Conservation (phyloP, 176 grass and related monocot species). For the Bothriochloa decipiens region DNA sequence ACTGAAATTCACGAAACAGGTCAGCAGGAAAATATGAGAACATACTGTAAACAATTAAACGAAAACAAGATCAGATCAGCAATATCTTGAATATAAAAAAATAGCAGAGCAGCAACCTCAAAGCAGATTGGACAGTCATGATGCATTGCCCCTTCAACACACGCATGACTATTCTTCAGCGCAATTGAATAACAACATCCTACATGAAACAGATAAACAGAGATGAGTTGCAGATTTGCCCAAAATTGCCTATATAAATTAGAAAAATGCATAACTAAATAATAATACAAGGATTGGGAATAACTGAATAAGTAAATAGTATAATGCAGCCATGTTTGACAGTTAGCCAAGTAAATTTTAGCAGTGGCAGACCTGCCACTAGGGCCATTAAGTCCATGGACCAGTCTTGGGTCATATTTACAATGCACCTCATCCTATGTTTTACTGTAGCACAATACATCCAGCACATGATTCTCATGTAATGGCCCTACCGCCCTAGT, state of each 20-base stretch:
- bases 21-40: not conserved
- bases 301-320: not conserved
- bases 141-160: conserved; percentile 97
- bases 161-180: conserved; percentile 81
- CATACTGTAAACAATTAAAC: not conserved
- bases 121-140: conserved; percentile 98
- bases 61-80: not conserved
- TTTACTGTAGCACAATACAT: not conserved
- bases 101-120: conserved; percentile 59
- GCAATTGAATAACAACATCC: conserved; percentile 85
- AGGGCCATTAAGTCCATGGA: not conserved
- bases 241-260: not conserved
- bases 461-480: not conserved
- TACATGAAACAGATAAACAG: conserved; percentile 41
- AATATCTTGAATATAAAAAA: not conserved
- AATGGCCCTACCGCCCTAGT: not conserved
- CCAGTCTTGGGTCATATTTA: not conserved
- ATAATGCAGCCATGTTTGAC: not conserved
- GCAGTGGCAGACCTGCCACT: not conserved
- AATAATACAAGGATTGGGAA: not conserved
- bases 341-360: not conserved
- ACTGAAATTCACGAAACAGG: conserved; percentile 53
- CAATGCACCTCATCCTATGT: not conserved
- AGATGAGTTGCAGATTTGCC: conserved; percentile 1
- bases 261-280: conserved; percentile 5